These are phyloP conservation scores for Amaranthus palmeri DNA, from an alignment of 148 eudicot species.

Conservation along the genomic window DNA sequence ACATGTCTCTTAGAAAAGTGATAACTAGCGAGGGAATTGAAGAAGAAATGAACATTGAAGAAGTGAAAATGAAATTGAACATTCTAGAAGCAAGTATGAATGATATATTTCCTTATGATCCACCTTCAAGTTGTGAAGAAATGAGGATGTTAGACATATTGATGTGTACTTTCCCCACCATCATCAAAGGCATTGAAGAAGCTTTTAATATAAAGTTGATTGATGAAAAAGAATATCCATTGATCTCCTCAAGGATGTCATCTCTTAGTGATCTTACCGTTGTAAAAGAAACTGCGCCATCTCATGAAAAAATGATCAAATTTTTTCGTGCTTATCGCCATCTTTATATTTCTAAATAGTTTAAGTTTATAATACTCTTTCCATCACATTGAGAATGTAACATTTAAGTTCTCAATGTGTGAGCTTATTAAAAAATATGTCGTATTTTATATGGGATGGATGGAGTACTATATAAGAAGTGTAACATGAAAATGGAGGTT, in stretches of 20 bases:
- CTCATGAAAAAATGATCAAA: constrained; percentile 16
- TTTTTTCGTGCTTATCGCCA: constrained; percentile 18
- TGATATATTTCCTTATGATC: constrained; percentile 9
- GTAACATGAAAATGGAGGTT: too few relatives aligned
- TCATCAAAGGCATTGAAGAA: constrained; percentile 19
- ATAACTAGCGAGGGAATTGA: constrained; percentile 8
- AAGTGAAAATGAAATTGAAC: constrained; percentile 15
- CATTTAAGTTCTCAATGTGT: too few relatives aligned
- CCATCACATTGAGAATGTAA: too few relatives aligned
- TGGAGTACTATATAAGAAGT: too few relatives aligned
- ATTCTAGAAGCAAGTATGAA: constrained; percentile 24
- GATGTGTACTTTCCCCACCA: constrained; percentile 5
- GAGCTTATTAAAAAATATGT: too few relatives aligned
- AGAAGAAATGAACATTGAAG: constrained; percentile 12
- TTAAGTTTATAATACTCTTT: too few relatives aligned
- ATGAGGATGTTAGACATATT: constrained; percentile 28
- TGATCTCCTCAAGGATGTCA: constrained; percentile 15
- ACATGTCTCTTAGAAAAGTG: background rate
- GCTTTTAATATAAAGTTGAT: constrained; percentile 20
- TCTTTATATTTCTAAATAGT: background rate
- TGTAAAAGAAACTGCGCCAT: constrained; percentile 22
- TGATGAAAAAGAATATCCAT: constrained; percentile 18
- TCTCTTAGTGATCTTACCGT: constrained; percentile 16
- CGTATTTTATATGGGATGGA: too few relatives aligned
- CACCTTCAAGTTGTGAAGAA: background rate